Evolutionary conservation across 1,284 basidiomycete genomes (phyloP).

Genomic region (Puccinia horiana): DNA sequence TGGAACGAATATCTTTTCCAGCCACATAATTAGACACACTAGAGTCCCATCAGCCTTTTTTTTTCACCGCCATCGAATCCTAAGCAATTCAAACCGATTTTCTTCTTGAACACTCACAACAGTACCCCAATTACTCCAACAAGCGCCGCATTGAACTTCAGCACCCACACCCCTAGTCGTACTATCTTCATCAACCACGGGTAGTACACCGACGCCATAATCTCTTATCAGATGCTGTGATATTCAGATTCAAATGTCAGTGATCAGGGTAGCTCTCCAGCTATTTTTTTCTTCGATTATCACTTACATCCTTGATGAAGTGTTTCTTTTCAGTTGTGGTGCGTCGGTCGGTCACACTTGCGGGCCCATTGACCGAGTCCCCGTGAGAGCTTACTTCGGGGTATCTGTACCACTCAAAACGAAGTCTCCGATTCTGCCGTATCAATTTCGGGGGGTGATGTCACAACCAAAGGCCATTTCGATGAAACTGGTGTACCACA

Average conservation of each 20-base stretch:
- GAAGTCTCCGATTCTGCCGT: too few species aligned
- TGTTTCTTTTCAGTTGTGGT: too few species aligned
- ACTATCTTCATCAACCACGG: conserved; percentile 15
- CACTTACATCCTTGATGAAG: neutral
- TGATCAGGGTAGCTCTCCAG: neutral
- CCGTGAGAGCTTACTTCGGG: too few species aligned
- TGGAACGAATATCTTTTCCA: conserved; percentile 36
- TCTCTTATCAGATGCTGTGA: neutral
- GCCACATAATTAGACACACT: neutral
- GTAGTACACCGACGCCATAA: conserved; percentile 9
- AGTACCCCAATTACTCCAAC: conserved; percentile 19
- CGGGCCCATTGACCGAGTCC: too few species aligned
- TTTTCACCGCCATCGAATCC: neutral
- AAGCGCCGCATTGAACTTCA: conserved; percentile 34
- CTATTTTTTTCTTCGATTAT: neutral
- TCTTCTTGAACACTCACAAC: neutral
- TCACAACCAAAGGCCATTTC: too few species aligned
- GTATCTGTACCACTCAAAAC: too few species aligned
- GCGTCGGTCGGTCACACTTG: too few species aligned
- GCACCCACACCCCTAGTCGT: neutral
- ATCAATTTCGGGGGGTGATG: too few species aligned
- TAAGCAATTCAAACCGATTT: too few species aligned
- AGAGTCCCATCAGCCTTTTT: neutral
- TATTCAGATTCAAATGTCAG: neutral
- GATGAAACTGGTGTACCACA: too few species aligned